Evolutionary conservation across 164 flowering plant species (phyloP).

Genomic region (Euptelea pleiosperma): DNA sequence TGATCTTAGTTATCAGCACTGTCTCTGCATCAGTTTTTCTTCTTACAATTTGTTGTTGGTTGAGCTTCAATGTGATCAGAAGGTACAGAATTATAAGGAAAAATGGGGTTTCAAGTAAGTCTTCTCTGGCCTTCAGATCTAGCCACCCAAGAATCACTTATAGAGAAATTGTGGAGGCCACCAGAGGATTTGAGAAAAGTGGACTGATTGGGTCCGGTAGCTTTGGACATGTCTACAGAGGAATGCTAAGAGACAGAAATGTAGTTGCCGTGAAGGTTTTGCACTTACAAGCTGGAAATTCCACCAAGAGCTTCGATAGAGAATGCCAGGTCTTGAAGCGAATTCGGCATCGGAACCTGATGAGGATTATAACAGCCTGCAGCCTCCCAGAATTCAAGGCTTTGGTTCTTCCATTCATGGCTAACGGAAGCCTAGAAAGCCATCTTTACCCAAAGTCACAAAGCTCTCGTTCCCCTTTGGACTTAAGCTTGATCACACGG

Average conservation of each 20-base stretch:
- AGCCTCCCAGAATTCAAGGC: conserved; percentile 32
- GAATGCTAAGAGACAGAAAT: conserved; percentile 21
- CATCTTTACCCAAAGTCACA: conserved; percentile 21
- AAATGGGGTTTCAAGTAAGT: conserved; percentile 2
- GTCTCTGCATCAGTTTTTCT: conserved; percentile 17
- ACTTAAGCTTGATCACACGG: conserved; percentile 18
- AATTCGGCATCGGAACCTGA: conserved; percentile 29
- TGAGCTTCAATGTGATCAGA: conserved; percentile 13
- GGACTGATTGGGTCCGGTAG: conserved; percentile 27
- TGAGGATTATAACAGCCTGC: conserved; percentile 35
- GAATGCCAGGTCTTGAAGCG: conserved; percentile 33
- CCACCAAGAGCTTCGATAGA: conserved; percentile 26
- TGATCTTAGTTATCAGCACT: conserved; percentile 16
- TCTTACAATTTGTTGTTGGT: conserved; percentile 18
- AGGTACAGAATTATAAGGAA: conserved; percentile 3
- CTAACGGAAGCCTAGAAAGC: conserved; percentile 32
- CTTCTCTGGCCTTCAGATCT: conserved; percentile 3
- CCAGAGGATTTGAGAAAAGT: conserved; percentile 24
- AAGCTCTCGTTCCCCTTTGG: conserved; percentile 2
- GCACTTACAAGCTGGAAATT: conserved; percentile 22
- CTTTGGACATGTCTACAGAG: conserved; percentile 30
- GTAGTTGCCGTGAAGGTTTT: conserved; percentile 28
- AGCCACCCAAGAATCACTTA: conserved; percentile 29
- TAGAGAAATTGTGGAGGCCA: conserved; percentile 27
- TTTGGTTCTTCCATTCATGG: conserved; percentile 34